Evolutionary conservation across 305 asterid genomes (phyloP).

Genomic region (Fraxinus platypoda): DNA sequence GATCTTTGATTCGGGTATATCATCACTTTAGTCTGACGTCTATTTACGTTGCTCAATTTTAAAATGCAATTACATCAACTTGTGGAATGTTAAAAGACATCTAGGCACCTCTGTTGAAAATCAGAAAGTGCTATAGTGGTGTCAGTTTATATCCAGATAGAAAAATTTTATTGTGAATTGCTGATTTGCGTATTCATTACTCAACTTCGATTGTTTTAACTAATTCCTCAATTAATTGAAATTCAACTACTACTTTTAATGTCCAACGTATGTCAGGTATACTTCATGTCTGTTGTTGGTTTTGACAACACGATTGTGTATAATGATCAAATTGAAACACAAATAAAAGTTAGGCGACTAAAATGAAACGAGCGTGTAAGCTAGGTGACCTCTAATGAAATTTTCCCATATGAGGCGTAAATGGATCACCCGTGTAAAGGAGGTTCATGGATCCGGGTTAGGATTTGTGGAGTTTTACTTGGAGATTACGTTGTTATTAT

Average conservation of each 20-base stretch:
- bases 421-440: not conserved
- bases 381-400: not conserved
- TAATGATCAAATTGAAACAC: not conserved
- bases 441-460: conserved; percentile 20
- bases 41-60: not conserved
- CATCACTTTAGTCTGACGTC: not conserved
- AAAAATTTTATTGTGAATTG: no score
- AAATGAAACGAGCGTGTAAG: not conserved
- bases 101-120: no score
- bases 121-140: not conserved
- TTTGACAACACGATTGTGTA: not conserved
- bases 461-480: conserved; percentile 19
- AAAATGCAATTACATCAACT: no score
- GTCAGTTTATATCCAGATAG: not conserved
- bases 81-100: not conserved
- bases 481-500: not conserved
- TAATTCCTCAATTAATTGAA: not conserved
- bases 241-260: not conserved
- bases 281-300: not conserved
- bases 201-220: not conserved
- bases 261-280: not conserved
- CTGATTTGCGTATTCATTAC: not conserved
- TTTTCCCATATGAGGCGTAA: not conserved
- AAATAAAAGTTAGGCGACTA: not conserved
- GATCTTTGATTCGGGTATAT: not conserved